Evolutionary conservation across 129 eudicot genomes (phyloP).

Genomic region (Calendula officinalis): DNA sequence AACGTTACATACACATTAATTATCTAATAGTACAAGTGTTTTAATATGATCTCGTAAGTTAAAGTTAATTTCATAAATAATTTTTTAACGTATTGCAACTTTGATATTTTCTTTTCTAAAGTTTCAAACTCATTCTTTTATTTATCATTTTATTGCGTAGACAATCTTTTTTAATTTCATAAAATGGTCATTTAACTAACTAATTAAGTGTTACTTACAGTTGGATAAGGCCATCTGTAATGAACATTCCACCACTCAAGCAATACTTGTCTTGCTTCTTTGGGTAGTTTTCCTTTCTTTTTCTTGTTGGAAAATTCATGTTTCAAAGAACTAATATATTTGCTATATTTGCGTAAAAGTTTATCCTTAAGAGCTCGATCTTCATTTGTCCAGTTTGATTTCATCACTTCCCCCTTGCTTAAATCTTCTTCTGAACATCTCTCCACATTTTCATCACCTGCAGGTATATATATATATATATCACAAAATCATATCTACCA

Average conservation of each 20-base stretch:
- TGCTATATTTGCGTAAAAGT: conserved; percentile 52
- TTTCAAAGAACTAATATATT: conserved; percentile 47
- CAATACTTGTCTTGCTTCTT: conserved; percentile 52
- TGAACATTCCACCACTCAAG: conserved; percentile 65
- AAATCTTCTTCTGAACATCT: conserved; percentile 44
- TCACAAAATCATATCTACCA: not conserved
- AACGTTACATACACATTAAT: not conserved
- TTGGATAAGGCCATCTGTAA: conserved; percentile 72
- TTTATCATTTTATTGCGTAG: too few species aligned
- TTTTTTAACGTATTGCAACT: too few species aligned
- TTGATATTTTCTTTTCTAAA: too few species aligned
- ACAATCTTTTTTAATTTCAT: too few species aligned
- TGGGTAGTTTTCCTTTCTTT: conserved; percentile 60
- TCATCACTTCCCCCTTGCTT: conserved; percentile 31
- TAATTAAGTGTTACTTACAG: conserved; percentile 28
- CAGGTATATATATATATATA: conserved; percentile 3
- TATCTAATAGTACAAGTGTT: not conserved
- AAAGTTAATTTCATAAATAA: too few species aligned
- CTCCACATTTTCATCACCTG: conserved; percentile 39
- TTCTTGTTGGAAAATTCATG: conserved; percentile 62
- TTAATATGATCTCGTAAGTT: too few species aligned
- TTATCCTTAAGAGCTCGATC: conserved; percentile 55
- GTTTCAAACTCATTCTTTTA: too few species aligned
- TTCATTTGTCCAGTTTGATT: conserved; percentile 29
- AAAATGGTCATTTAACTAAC: too few species aligned